These are phyloP conservation scores for Paxillus involutus DNA, from an alignment of 768 basidiomycete species.

Conservation along the genomic window DNA sequence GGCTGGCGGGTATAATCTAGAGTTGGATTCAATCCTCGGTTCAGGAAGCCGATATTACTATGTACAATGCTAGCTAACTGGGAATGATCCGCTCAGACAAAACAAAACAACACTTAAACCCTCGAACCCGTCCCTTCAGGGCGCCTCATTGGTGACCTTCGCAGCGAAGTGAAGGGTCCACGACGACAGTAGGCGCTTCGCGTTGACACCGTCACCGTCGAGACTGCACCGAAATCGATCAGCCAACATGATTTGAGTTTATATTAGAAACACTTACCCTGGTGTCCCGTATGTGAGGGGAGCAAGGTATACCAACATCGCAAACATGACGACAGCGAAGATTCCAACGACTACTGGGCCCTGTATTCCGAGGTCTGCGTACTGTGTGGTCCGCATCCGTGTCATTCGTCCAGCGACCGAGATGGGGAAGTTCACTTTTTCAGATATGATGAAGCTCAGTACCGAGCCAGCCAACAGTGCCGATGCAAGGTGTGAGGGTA, in stretches of 20 bases:
- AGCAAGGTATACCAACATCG: conserved; percentile 71
- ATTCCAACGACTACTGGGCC: conserved; percentile 64
- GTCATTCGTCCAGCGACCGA: conserved; percentile 74
- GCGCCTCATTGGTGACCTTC: conserved; percentile 50
- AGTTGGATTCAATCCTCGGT: neutral
- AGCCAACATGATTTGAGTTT: conserved; percentile 7
- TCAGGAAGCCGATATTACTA: conserved; percentile 19
- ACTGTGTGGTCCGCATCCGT: conserved; percentile 48
- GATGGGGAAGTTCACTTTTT: conserved; percentile 89
- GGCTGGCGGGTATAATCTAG: neutral
- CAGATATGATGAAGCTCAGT: conserved; percentile 86
- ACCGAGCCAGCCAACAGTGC: conserved; percentile 91
- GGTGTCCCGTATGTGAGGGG: conserved; percentile 97
- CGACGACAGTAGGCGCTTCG: conserved; percentile 76
- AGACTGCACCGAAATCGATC: conserved; percentile 49
- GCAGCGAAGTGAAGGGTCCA: conserved; percentile 96
- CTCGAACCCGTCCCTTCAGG: conserved; percentile 13
- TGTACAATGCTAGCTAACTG: conserved; percentile 16
- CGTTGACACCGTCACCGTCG: conserved; percentile 82
- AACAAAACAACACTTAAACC: conserved; percentile 7
- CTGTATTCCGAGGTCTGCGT: conserved; percentile 75
- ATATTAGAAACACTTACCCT: conserved; percentile 57
- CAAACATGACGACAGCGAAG: conserved; percentile 60
- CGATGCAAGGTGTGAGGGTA: conserved; percentile 93
- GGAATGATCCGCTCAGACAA: conserved; percentile 1